Evolutionary conservation across 495 filamentous ascomycete genomes (phyloP).

Genomic region (Letharia columbiana): DNA sequence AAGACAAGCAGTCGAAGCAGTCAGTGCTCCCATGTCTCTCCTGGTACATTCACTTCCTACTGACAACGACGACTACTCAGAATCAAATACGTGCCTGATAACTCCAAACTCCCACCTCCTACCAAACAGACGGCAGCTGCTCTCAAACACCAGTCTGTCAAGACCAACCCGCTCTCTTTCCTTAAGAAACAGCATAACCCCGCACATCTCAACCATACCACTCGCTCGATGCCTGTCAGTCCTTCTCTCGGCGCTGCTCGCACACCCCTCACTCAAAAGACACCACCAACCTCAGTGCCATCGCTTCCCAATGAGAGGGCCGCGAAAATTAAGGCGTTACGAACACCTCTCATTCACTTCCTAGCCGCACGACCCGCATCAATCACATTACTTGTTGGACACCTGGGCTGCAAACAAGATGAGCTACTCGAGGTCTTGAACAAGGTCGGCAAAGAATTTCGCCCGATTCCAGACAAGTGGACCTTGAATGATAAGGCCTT

Average conservation of each 20-base stretch:
- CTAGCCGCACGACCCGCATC: constrained; percentile 56
- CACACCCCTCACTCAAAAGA: constrained; percentile 35
- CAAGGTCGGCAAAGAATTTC: constrained; percentile 49
- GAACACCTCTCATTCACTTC: constrained; percentile 60
- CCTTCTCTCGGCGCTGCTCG: constrained; percentile 46
- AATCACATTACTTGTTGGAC: constrained; percentile 47
- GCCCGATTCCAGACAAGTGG: constrained; percentile 55
- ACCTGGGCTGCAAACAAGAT: constrained; percentile 47
- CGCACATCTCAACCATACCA: constrained; percentile 31
- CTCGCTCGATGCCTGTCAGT: constrained; percentile 55
- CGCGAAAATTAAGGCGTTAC: constrained; percentile 45
- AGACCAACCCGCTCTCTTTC: constrained; percentile 31
- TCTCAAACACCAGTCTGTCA: constrained; percentile 26
- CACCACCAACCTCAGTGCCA: constrained; percentile 41
- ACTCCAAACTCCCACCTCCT: constrained; percentile 26
- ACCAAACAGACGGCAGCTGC: constrained; percentile 25
- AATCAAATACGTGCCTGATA: constrained; percentile 28
- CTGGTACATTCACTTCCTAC: constrained; percentile 16
- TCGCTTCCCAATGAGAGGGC: constrained; percentile 44
- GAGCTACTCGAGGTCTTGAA: constrained; percentile 49
- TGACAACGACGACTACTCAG: constrained; percentile 31
- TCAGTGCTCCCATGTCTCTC: constrained; percentile 20
- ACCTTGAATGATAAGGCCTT: constrained; percentile 60
- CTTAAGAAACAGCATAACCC: constrained; percentile 37
- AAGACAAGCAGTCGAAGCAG: constrained; percentile 47